Conservation (phyloP, 768 basidiomycete genomes). For the Lactarius quietus region DNA sequence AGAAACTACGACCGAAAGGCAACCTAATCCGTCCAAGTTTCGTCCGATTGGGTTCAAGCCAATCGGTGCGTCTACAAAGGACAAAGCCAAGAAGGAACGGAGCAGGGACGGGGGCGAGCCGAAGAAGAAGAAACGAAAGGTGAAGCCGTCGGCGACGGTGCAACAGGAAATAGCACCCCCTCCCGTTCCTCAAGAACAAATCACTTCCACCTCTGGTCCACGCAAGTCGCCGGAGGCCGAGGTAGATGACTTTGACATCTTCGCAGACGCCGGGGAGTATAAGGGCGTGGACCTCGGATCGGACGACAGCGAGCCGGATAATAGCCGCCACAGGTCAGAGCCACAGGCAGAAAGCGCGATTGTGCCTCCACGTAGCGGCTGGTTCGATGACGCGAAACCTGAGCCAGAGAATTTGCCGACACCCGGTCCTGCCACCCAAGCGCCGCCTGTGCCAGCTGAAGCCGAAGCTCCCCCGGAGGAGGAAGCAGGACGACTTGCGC, state of each 20-base stretch:
- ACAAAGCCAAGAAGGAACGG: slow-evolving; percentile 50
- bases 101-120: slow-evolving; percentile 41
- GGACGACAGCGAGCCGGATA: slow-evolving; percentile 28
- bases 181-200: slow-evolving; percentile 8
- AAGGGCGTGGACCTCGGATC: slow-evolving; percentile 60
- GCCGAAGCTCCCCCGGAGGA: slow-evolving; percentile 46
- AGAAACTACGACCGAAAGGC: slow-evolving; percentile 37
- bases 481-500: slow-evolving; percentile 56
- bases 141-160: slow-evolving; percentile 32
- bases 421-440: background rate
- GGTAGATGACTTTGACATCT: slow-evolving; percentile 82
- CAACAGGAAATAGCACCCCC: slow-evolving; percentile 7
- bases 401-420: slow-evolving; percentile 5
- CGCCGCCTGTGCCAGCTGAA: slow-evolving; percentile 35
- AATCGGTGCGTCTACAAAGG: slow-evolving; percentile 39
- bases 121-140: slow-evolving; percentile 60
- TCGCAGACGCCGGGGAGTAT: slow-evolving; percentile 82
- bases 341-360: background rate
- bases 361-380: slow-evolving; percentile 7
- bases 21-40: slow-evolving; percentile 40
- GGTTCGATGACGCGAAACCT: slow-evolving; percentile 15
- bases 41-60: slow-evolving; percentile 64
- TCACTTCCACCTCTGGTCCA: slow-evolving; percentile 17
- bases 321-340: background rate
- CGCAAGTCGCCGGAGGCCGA: slow-evolving; percentile 35